Percentiles rank a stretch among this genome's conserved stretches.
Evolutionary conservation across 2,329 filamentous ascomycete species (phyloP).

Genomic region (Herpomyces periplanetae): DNA sequence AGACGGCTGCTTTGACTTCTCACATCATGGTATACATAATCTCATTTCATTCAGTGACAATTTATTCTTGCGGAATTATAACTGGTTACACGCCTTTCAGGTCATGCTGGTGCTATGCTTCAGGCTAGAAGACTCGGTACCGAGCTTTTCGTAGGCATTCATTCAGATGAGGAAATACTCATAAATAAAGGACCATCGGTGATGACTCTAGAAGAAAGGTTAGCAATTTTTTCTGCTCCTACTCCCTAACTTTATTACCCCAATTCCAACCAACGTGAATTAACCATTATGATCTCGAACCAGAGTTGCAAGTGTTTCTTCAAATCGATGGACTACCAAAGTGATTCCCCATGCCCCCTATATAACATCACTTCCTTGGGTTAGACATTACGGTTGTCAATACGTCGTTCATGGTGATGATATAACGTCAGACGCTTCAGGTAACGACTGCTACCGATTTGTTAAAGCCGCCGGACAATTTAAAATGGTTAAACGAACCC

Average conservation of each 20-base stretch:
- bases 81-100: constrained; percentile 14
- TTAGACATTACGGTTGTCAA: constrained; percentile 69
- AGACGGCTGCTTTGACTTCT: constrained; percentile 96
- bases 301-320: constrained; percentile 56
- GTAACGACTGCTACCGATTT: constrained; percentile 87
- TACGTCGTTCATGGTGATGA: constrained; percentile 92
- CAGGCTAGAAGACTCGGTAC: constrained; percentile 67
- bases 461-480: constrained; percentile 79
- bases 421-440: constrained; percentile 69
- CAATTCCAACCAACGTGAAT: constrained; percentile 3
- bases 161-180: constrained; percentile 76
- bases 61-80: too few relatives aligned
- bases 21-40: constrained; percentile 35
- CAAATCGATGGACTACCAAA: constrained; percentile 68
- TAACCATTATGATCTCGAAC: constrained; percentile 1
- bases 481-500: constrained; percentile 82
- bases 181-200: constrained; percentile 93
- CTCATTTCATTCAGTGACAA: too few relatives aligned
- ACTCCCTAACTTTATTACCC: constrained; percentile 2
- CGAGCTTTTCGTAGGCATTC: constrained; percentile 63
- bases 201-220: constrained; percentile 69
- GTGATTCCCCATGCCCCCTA: constrained; percentile 62
- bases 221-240: constrained; percentile 4
- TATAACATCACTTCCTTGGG: constrained; percentile 71
- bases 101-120: constrained; percentile 82